A percentile compares a stretch with the other conserved stretches of the same genome.
Evolutionary conservation across 2,329 filamentous ascomycete species (phyloP).

Genomic region (Colletotrichum sp.): DNA sequence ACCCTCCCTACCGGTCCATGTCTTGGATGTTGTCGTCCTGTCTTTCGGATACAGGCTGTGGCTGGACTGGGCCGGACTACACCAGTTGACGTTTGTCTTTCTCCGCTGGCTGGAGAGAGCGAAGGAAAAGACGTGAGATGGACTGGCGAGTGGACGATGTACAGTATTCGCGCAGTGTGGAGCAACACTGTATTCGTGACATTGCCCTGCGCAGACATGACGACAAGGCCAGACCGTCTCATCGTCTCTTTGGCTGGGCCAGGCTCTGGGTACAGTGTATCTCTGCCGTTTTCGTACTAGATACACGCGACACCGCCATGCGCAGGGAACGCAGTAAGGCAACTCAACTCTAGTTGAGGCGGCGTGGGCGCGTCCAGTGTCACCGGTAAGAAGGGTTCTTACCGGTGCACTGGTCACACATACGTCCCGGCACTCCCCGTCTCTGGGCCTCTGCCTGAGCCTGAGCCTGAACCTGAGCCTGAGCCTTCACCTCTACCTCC

Average conservation of each 20-base stretch:
- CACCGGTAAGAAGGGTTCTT: background rate
- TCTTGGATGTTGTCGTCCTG: background rate
- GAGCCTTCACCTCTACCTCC: background rate
- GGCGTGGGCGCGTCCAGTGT: background rate
- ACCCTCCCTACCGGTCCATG: background rate
- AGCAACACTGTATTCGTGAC: constrained; percentile 17
- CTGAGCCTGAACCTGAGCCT: background rate
- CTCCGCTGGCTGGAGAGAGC: background rate
- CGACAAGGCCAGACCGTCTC: background rate
- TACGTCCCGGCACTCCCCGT: background rate
- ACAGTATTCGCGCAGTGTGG: constrained; percentile 7
- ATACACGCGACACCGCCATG: background rate
- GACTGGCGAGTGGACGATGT: background rate
- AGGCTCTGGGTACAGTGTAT: background rate
- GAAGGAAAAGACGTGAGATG: background rate
- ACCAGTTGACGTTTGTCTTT: background rate
- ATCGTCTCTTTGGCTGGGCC: background rate
- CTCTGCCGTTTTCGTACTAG: background rate
- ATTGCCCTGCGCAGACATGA: constrained; percentile 14
- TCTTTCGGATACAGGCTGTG: background rate
- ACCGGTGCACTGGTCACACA: constrained; percentile 1
- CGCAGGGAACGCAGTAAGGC: background rate
- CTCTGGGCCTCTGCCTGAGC: background rate
- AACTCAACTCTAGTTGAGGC: background rate
- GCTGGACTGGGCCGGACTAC: background rate